Evolutionary conservation across 345 rosid species (phyloP).

Genomic region (Barbarea vulgaris): DNA sequence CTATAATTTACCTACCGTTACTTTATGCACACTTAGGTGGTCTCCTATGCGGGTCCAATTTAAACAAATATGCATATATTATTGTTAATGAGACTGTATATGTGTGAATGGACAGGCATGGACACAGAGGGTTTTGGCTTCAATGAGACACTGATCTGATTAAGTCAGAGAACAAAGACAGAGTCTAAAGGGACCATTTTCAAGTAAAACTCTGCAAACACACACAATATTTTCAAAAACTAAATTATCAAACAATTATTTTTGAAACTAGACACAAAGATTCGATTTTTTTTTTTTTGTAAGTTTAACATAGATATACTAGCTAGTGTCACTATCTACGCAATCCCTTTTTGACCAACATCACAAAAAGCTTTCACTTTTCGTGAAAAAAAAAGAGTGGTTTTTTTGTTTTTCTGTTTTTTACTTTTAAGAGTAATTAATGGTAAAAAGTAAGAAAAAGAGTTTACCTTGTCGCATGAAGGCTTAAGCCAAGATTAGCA

Average conservation of each 20-base stretch:
- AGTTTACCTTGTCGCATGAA: slow-evolving; percentile 72
- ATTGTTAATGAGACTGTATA: slow-evolving; percentile 11
- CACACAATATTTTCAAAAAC: slow-evolving; percentile 19
- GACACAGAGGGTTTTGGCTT: slow-evolving; percentile 30
- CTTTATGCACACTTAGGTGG: slow-evolving; percentile 25
- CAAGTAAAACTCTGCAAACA: slow-evolving; percentile 32
- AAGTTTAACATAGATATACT: slow-evolving; percentile 30
- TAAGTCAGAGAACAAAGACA: slow-evolving; percentile 40
- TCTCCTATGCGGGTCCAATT: slow-evolving; percentile 30
- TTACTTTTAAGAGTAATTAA: slow-evolving; percentile 14
- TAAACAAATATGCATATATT: neutral
- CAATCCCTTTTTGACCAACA: slow-evolving; percentile 40
- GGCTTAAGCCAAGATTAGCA: slow-evolving; percentile 76
- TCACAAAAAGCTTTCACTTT: slow-evolving; percentile 34
- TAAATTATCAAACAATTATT: slow-evolving; percentile 13
- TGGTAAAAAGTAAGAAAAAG: slow-evolving; percentile 36
- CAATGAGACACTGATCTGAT: slow-evolving; percentile 40
- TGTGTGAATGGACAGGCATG: slow-evolving; percentile 35
- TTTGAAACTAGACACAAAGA: slow-evolving; percentile 39
- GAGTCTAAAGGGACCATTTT: slow-evolving; percentile 43
- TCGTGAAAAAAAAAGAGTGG: slow-evolving; percentile 16
- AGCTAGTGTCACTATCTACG: slow-evolving; percentile 46
- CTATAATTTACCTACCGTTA: slow-evolving; percentile 4
- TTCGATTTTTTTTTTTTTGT: slow-evolving; percentile 37
- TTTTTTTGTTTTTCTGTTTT: neutral